Conservation (phyloP, 2,329 filamentous ascomycete genomes). For the Huntiella savannae region DNA sequence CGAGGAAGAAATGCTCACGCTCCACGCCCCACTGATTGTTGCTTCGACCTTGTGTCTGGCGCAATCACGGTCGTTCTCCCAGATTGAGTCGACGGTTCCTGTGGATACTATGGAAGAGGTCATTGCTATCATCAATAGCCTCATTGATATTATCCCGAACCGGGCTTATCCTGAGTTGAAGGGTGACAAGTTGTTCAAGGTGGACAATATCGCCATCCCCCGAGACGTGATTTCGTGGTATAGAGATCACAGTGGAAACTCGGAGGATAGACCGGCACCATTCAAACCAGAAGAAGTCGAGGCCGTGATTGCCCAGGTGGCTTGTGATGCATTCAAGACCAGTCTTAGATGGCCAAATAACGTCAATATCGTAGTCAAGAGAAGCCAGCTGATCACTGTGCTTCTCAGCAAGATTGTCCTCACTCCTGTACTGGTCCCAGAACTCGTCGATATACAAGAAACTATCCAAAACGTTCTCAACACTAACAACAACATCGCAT, state of each 20-base stretch:
- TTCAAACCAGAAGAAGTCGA: constrained; percentile 33
- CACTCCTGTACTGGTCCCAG: neutral
- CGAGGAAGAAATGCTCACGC: constrained; percentile 85
- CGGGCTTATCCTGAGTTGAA: constrained; percentile 32
- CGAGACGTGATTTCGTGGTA: constrained; percentile 48
- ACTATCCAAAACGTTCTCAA: constrained; percentile 25
- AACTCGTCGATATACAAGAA: constrained; percentile 2
- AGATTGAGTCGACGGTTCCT: neutral
- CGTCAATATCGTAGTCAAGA: constrained; percentile 32
- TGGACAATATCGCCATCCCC: constrained; percentile 26
- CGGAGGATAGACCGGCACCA: constrained; percentile 42
- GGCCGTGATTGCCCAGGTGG: constrained; percentile 39
- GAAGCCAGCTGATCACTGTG: constrained; percentile 39
- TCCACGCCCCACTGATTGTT: constrained; percentile 62
- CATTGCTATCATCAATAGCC: constrained; percentile 31
- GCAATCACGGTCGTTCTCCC: constrained; percentile 2
- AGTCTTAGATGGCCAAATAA: constrained; percentile 24
- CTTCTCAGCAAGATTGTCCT: constrained; percentile 30
- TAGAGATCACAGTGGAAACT: constrained; percentile 47
- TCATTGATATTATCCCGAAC: constrained; percentile 46
- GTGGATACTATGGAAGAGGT: constrained; percentile 16
- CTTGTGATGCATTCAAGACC: constrained; percentile 31
- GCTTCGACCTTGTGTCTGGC: constrained; percentile 33
- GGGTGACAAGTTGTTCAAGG: constrained; percentile 11
- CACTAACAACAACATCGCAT: constrained; percentile 30